Percentiles rank a stretch among this genome's conserved stretches.
phyloP scores from a whole-genome alignment of 1,284 basidiomycete species.

The Neonothopanus nambi region DNA sequence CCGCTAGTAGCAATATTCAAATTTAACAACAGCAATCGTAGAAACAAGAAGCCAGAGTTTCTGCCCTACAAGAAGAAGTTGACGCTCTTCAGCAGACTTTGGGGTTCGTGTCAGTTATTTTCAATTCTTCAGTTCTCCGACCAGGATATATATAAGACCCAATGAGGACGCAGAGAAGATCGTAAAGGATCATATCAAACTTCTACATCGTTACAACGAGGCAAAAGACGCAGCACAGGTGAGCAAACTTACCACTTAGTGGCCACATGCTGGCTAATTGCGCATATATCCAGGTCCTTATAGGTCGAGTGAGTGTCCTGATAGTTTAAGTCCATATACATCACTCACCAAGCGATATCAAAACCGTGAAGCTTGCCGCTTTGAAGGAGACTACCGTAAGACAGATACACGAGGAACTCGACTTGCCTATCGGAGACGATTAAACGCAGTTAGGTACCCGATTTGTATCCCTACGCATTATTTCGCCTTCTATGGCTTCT shows the following conservation, averaged over 20 bases:
- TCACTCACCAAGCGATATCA: not conserved
- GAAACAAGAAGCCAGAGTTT: no score
- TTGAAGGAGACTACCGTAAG: slow-evolving; percentile 16
- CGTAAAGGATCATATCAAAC: slow-evolving; percentile 67
- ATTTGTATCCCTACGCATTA: not conserved
- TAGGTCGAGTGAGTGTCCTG: slow-evolving; percentile 27
- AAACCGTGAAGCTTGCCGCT: slow-evolving; percentile 8
- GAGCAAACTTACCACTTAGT: slow-evolving; percentile 9
- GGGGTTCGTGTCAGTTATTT: no score
- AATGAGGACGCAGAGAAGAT: slow-evolving; percentile 62
- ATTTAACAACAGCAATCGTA: no score
- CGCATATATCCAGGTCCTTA: slow-evolving; percentile 29
- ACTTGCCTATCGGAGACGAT: slow-evolving; percentile 10
- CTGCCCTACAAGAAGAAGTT: no score
- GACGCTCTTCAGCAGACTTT: no score
- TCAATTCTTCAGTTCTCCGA: slow-evolving; percentile 2
- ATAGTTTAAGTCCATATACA: not conserved
- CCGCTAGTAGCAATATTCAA: no score
- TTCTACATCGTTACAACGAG: slow-evolving; percentile 77
- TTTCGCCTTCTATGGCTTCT: slow-evolving; percentile 4
- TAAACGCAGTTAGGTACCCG: not conserved
- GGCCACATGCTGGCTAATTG: slow-evolving; percentile 8
- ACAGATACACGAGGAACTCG: slow-evolving; percentile 16
- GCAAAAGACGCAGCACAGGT: slow-evolving; percentile 81
- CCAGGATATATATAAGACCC: slow-evolving; percentile 34